A percentile compares a stretch with the other conserved stretches of the same genome.
These are phyloP conservation scores for Suillus subalutaceus DNA, from an alignment of 768 basidiomycete genomes.

Conservation along the genomic window DNA sequence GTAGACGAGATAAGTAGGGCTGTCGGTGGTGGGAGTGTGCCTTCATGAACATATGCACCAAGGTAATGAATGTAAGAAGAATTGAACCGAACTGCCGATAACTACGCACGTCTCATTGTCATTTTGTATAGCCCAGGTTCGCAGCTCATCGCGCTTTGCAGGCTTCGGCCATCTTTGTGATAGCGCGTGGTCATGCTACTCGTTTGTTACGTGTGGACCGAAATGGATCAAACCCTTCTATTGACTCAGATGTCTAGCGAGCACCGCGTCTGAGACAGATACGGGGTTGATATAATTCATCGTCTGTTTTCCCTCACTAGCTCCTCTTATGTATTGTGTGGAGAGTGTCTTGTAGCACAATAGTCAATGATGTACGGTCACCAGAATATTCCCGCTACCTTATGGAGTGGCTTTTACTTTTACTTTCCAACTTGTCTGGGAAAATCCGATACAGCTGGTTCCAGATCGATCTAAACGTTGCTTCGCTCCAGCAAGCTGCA, in stretches of 20 bases:
- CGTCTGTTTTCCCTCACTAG: not conserved
- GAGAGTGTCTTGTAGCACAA: not conserved
- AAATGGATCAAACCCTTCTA: slow-evolving; percentile 62
- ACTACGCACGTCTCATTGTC: not conserved
- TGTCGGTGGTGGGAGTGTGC: slow-evolving; percentile 45
- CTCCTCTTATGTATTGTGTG: not conserved
- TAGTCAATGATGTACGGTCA: not conserved
- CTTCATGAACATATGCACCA: slow-evolving; percentile 21
- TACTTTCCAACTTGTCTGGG: not conserved
- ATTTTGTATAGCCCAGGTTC: slow-evolving; percentile 24
- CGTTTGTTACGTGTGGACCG: slow-evolving; percentile 45
- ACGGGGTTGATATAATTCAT: slow-evolving; percentile 61
- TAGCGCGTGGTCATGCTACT: slow-evolving; percentile 23
- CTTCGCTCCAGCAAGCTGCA: not conserved
- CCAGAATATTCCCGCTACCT: too few relatives aligned
- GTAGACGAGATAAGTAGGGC: slow-evolving; percentile 77
- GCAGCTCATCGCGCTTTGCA: slow-evolving; percentile 28
- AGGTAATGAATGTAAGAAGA: slow-evolving; percentile 19
- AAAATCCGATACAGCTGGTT: not conserved
- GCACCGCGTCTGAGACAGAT: slow-evolving; percentile 86
- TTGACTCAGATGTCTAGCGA: slow-evolving; percentile 81
- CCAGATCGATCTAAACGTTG: not conserved
- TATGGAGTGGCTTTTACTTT: not conserved
- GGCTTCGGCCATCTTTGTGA: slow-evolving; percentile 24
- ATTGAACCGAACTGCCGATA: not conserved